phyloP scores from a whole-genome alignment of 768 basidiomycete species.

The Lentinula sp. region DNA sequence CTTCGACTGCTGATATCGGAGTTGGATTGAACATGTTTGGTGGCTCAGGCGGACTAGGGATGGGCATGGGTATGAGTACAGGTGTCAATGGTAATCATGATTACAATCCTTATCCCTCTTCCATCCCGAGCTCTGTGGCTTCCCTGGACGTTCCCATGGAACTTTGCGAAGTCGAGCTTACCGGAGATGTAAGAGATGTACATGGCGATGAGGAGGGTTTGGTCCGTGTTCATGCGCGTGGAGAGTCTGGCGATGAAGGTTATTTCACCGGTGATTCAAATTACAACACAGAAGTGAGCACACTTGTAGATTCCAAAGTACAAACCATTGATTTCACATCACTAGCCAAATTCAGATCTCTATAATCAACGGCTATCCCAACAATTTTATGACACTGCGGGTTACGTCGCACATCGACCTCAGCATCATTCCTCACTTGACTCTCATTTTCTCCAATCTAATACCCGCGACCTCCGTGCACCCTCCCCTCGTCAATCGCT shows the following conservation, averaged over 20 bases:
- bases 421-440: slow-evolving; percentile 2
- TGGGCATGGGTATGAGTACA: slow-evolving; percentile 19
- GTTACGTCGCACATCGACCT: neutral
- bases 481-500: slow-evolving; percentile 1
- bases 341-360: neutral
- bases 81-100: neutral
- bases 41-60: slow-evolving; percentile 14
- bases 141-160: slow-evolving; percentile 36
- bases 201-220: slow-evolving; percentile 55
- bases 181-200: slow-evolving; percentile 48
- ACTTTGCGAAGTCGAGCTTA: slow-evolving; percentile 52
- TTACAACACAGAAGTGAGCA: neutral
- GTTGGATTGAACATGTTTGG: slow-evolving; percentile 24
- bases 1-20: slow-evolving; percentile 4
- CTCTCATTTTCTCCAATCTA: neutral
- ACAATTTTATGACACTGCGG: neutral
- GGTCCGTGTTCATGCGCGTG: slow-evolving; percentile 17
- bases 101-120: neutral
- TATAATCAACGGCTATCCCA: neutral
- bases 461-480: neutral
- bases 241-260: slow-evolving; percentile 1
- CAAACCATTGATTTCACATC: neutral
- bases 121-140: neutral
- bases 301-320: neutral
- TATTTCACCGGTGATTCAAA: neutral